phyloP scores from a whole-genome alignment of 306 rosid genomes.

The Boehmeria nivea region DNA sequence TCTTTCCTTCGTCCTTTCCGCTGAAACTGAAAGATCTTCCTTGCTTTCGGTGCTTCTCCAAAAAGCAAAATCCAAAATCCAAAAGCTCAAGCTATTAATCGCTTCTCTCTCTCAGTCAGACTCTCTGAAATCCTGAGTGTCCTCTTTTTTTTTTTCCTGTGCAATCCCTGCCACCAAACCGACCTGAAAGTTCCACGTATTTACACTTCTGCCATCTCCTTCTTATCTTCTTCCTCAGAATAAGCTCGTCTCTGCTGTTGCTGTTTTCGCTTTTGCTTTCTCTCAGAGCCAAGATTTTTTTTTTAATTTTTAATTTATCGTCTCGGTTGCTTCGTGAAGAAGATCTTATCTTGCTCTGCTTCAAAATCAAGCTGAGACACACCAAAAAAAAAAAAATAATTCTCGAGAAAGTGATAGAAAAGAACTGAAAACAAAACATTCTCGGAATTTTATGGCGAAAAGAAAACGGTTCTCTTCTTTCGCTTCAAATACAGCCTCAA shows the following conservation, averaged over 20 bases:
- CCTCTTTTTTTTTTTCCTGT: slow-evolving; percentile 17
- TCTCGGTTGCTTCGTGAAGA: slow-evolving; percentile 53
- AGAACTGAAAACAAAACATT: slow-evolving; percentile 15
- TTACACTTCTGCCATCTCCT: background rate
- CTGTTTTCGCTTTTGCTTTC: background rate
- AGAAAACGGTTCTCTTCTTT: slow-evolving; percentile 20
- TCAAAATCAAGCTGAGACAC: slow-evolving; percentile 44
- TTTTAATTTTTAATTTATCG: background rate
- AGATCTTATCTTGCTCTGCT: slow-evolving; percentile 88
- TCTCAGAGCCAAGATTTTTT: background rate
- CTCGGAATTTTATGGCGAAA: slow-evolving; percentile 28
- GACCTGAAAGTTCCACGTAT: slow-evolving; percentile 27
- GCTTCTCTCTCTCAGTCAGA: slow-evolving; percentile 10
- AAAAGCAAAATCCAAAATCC: slow-evolving; percentile 21
- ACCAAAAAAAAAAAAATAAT: too few relatives aligned
- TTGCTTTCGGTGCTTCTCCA: slow-evolving; percentile 33
- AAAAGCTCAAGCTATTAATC: slow-evolving; percentile 15
- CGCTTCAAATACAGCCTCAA: slow-evolving; percentile 22
- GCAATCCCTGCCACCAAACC: slow-evolving; percentile 1
- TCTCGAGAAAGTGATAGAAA: slow-evolving; percentile 3
- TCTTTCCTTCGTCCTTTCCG: slow-evolving; percentile 1
- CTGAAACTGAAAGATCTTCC: slow-evolving; percentile 37
- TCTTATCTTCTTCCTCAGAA: slow-evolving; percentile 13
- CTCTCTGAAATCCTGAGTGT: background rate
- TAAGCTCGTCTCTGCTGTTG: background rate